phyloP scores from a whole-genome alignment of 805 yeast genomes.

The Kodamaea kakaduensis region DNA sequence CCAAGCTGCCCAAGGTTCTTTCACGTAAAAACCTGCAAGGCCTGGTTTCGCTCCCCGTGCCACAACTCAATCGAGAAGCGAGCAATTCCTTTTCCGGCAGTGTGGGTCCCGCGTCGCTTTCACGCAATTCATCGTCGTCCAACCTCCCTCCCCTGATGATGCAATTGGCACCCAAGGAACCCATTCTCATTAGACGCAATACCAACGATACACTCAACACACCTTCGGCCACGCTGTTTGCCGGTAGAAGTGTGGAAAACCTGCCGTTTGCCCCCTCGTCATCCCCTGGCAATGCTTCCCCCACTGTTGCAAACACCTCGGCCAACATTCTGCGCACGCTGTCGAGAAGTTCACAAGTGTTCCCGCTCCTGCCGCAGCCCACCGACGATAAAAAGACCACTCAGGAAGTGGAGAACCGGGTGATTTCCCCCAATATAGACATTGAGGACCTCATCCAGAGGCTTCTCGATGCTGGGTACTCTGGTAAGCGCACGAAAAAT shows the following conservation, averaged over 20 bases:
- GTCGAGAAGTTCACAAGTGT: conserved; percentile 20
- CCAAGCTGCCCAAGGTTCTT: conserved; percentile 27
- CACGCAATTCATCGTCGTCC: conserved; percentile 3
- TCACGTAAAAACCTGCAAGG: conserved; percentile 25
- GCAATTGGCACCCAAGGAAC: conserved; percentile 66
- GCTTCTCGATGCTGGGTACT: conserved; percentile 90
- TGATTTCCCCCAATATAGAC: conserved; percentile 31
- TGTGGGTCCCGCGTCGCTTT: background rate
- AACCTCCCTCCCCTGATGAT: conserved; percentile 65
- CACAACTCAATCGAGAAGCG: background rate
- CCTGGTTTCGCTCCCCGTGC: conserved; percentile 11
- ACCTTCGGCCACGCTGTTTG: conserved; percentile 8
- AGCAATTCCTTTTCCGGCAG: background rate
- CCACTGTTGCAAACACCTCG: conserved; percentile 5
- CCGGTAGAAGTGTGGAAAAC: conserved; percentile 9
- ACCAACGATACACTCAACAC: conserved; percentile 32
- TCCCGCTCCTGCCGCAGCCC: conserved; percentile 18
- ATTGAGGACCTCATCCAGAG: conserved; percentile 89
- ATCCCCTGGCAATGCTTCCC: conserved; percentile 17
- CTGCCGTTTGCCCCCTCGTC: conserved; percentile 10
- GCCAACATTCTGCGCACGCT: conserved; percentile 18
- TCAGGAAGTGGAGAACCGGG: background rate
- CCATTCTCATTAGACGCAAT: conserved; percentile 58
- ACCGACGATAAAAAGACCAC: conserved; percentile 7
- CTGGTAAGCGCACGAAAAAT: conserved; percentile 87